A percentile compares a stretch with the other conserved stretches of the same genome.
Conservation (phyloP, 2,329 filamentous ascomycete species). For the Ophiostoma triangulosporum region DNA sequence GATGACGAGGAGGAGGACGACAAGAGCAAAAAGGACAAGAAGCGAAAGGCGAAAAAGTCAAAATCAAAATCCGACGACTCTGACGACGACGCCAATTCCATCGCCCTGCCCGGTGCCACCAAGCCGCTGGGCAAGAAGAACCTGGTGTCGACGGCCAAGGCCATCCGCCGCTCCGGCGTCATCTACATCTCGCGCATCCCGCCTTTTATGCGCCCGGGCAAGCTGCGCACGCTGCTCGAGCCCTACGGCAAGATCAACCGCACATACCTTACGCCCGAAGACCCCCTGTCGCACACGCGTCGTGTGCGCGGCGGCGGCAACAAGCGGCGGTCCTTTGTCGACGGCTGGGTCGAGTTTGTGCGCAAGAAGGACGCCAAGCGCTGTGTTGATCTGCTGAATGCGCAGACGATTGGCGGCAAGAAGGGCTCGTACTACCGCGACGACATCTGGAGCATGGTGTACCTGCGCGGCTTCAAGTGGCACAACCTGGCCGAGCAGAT, state of each 20-base stretch:
- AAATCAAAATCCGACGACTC: slow-evolving; percentile 2
- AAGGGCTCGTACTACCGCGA: slow-evolving; percentile 75
- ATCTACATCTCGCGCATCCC: slow-evolving; percentile 74
- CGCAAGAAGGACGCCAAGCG: slow-evolving; percentile 64
- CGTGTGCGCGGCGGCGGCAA: slow-evolving; percentile 64
- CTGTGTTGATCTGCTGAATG: slow-evolving; percentile 65
- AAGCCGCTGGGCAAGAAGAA: slow-evolving; percentile 52
- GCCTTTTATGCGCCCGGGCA: slow-evolving; percentile 76
- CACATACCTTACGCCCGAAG: slow-evolving; percentile 68
- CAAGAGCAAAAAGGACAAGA: neutral
- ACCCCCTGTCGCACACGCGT: slow-evolving; percentile 48
- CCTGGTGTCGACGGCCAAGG: slow-evolving; percentile 48
- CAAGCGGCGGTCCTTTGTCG: slow-evolving; percentile 68
- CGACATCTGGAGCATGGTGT: slow-evolving; percentile 75
- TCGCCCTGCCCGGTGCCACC: slow-evolving; percentile 31
- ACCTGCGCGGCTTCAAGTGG: slow-evolving; percentile 79
- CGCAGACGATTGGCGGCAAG: slow-evolving; percentile 66
- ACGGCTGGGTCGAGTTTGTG: slow-evolving; percentile 78
- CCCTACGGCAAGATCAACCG: slow-evolving; percentile 65
- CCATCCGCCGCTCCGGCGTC: slow-evolving; percentile 61
- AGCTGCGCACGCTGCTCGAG: slow-evolving; percentile 60
- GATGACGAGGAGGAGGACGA: neutral
- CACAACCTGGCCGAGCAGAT: slow-evolving; percentile 61
- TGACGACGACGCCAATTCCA: slow-evolving; percentile 10
- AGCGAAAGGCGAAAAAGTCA: neutral